Base-by-base conservation (phyloP, 345 rosid genomes). In the Iberis pinnata region DNA sequence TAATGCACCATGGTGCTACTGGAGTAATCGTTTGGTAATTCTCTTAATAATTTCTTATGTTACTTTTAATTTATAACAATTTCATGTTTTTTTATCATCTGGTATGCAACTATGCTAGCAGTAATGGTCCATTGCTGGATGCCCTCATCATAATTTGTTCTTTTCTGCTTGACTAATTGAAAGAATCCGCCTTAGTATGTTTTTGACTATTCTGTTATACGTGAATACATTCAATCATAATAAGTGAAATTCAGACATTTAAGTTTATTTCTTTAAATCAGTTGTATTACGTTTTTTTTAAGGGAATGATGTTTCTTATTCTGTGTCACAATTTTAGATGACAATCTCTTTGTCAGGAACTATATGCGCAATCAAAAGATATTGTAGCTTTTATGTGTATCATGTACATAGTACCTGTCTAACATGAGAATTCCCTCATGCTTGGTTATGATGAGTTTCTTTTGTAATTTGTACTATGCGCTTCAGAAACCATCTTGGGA, bases 401-500 rank as follows among this genome's bases (percentile, higher is more conserved):
- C 40, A 17, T 41, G 31, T 64, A 41, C 32, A 36, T 48, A 36
- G 4, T 18, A 51, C 41, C 39, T 53, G 10, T 37, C 11, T 33
- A 12, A 33, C 56, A 27, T 20, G 15, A 12, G 39, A 37, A 6
- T 8, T 44, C 18, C 9, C 31, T 53, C 24, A 43, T 58, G 56
- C 52, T 43, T 58, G 49, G 24, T 44, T 45, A 19, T 53, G 56
- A 47, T 67, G 24, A 39, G 15, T 39, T 59, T 45, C 18, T 9
- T 39, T 58, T 53, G 14, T 53, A 13, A 47, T 35, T 18, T 35
- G 11, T 35, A 16, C 36, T 41, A 31, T 56, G 52, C 29, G 19
- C 69, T 68, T 46, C 88, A 93, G 99, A 93, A 83, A 82, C 89
- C 97, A 12, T 75, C 94, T 4, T 92, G 98, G 98, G 97, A 92